Evolutionary conservation across 2,329 filamentous ascomycete genomes (phyloP), one percentile per base, ranked within the genome.

Genomic region (Colletotrichum incanum): DNA sequence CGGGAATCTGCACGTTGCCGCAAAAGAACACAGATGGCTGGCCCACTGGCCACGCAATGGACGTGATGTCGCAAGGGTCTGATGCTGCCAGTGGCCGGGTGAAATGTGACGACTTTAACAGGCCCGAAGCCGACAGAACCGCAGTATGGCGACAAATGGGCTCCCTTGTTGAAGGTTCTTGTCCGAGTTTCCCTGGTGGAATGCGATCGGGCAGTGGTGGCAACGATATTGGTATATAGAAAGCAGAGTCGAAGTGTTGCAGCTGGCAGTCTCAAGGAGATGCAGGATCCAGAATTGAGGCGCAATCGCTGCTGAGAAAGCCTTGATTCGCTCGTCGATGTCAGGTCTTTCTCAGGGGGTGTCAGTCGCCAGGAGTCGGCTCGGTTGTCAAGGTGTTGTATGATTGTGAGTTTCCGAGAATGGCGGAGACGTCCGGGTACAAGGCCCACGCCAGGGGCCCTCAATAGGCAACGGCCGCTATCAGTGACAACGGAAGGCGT

Each of bases 1-100:
- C 72, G 68, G 65, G 72, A 74, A 67, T 75, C 72, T 75, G 73
- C 73, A 75, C n/a, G 73, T 65, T 74, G 65, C 73, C 72, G 73
- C 69, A 75, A 75, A 59, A 67, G 72, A 74, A 70, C 59, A 74
- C 68, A 39, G 43, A 62, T 60, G 47, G 43, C 65, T 60, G 47
- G 64, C 54, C 55, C 67, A 71, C 66, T 58, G 71, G 67, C 69
- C 59, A 69, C 59, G 65, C 65, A 72, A 69, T 28, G 58, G 52
- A 58, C 52, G 69, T 68, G 50, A 69, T 72, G 59, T 39, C 64
- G 45, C 69, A 69, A 65, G 69, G 69, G 54, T 69, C 47, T 41
- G 52, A 37, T 41, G 52, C 45, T 45, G 52, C 26, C 26, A 14
- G 28, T 26, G n/a, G 31, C 69, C 64, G 69, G 52, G 59, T 72